Evolutionary conservation across 352 stramenopile genomes (phyloP), one percentile per base, ranked within the genome.

Genomic region (Globisporangium acanthophoron): DNA sequence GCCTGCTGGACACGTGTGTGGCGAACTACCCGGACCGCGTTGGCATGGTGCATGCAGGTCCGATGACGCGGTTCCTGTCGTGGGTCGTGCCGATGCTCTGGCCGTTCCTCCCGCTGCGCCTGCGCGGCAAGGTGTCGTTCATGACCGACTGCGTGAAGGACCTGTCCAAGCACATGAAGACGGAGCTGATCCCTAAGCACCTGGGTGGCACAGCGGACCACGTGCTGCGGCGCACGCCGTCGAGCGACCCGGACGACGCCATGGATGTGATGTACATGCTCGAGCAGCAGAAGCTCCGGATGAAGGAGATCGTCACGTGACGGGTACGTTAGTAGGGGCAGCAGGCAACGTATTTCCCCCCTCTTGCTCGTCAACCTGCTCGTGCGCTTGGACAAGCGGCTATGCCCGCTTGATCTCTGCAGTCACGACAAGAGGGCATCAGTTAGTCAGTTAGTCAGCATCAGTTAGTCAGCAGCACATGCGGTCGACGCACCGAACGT

Each of bases 11-110:
- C 31, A 73, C 78, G 21, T 88, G 78, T 31, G 74, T 86, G 27
- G 74, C 70, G 50, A 84, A 88, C 55, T 88, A 81, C 48, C 78
- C 78, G 0, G 78, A 88, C 53, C 78, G 78, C 29, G 84, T 88
- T 45, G 78, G 76, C 1, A 71, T 77, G 54, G 70, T 88, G 33
- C 74, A 82, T 49, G 76, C 78, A 15, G 78, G 78, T 0, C 78
- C 78, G 15, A 55, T 88, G 47, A 88, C 76, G 11, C 71, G 65
- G 43, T 71, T 85, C n/a, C 61, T 88, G 13, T 76, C 78, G 59
- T 77, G 69, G 52, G 54, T 83, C 3, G 70, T 67, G 35, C 65
- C 70, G 35, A 75, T 78, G 70, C 57, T 87, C n/a, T 83, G 70
- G 72, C 78, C 78, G 24, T 76, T 88, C 43, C 59, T 88, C 18